phyloP scores from a whole-genome alignment of 345 rosid species.

The Rhizophora apiculata region DNA sequence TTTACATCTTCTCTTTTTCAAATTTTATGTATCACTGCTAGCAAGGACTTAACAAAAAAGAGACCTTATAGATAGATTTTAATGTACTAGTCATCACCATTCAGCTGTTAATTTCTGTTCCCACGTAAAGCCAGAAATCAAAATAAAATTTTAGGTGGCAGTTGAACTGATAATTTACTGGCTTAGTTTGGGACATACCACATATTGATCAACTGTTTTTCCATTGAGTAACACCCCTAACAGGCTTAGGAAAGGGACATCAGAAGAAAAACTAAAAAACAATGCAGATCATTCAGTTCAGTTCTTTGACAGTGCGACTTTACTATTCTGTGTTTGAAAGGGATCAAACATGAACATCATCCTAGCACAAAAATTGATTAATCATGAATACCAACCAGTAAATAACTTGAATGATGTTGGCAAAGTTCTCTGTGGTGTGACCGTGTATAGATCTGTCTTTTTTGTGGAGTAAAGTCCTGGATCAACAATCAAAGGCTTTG shows the following conservation, averaged over 20 bases:
- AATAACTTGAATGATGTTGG: conserved; percentile 87
- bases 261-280: too few relatives aligned
- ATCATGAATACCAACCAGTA: conserved; percentile 60
- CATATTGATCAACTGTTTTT: too few relatives aligned
- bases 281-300: too few relatives aligned
- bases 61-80: neutral
- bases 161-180: neutral
- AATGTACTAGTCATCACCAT: neutral
- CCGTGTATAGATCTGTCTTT: conserved; percentile 78
- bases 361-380: neutral
- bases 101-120: neutral
- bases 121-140: neutral
- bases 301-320: too few relatives aligned
- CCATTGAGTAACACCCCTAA: too few relatives aligned
- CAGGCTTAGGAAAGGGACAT: too few relatives aligned
- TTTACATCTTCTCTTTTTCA: neutral
- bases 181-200: too few relatives aligned
- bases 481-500: conserved; percentile 91
- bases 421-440: conserved; percentile 67
- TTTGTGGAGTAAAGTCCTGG: conserved; percentile 80
- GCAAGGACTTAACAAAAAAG: neutral
- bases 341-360: neutral
- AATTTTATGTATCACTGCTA: neutral
- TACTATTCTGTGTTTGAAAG: neutral
- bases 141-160: neutral